Evolutionary conservation across 2,329 filamentous ascomycete species (phyloP).

Genomic region (Fusarium anthophilum): DNA sequence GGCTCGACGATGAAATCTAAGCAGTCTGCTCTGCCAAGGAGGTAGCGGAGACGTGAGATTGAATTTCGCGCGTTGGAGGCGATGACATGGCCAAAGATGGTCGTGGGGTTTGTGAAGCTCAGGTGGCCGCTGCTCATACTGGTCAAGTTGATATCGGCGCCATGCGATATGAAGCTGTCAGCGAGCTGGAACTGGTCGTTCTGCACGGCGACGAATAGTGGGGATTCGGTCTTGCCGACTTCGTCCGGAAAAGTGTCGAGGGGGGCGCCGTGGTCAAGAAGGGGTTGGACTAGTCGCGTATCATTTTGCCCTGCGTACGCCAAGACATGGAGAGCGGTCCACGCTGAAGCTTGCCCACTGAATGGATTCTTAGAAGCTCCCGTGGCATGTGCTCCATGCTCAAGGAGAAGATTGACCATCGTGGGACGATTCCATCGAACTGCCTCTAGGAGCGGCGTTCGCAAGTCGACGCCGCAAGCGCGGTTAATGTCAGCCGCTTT

Average conservation of each 20-base stretch:
- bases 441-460: background rate
- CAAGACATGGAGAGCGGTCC: background rate
- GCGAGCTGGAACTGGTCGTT: background rate
- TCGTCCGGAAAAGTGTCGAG: background rate
- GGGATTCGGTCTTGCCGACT: background rate
- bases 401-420: background rate
- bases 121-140: background rate
- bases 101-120: background rate
- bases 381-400: background rate
- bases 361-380: background rate
- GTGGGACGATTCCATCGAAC: background rate
- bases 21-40: background rate
- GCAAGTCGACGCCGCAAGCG: background rate
- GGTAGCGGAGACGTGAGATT: background rate
- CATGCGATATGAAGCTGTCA: background rate
- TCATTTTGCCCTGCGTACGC: background rate
- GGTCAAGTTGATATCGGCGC: background rate
- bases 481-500: background rate
- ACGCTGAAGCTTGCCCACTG: background rate
- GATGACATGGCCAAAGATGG: background rate
- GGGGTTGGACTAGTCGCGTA: background rate
- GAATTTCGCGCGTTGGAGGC: background rate
- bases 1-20: background rate
- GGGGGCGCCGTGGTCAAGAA: background rate
- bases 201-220: background rate